Evolutionary conservation across 192 early-diverging fungal species (phyloP).

Genomic region (Phycomyces nitens): DNA sequence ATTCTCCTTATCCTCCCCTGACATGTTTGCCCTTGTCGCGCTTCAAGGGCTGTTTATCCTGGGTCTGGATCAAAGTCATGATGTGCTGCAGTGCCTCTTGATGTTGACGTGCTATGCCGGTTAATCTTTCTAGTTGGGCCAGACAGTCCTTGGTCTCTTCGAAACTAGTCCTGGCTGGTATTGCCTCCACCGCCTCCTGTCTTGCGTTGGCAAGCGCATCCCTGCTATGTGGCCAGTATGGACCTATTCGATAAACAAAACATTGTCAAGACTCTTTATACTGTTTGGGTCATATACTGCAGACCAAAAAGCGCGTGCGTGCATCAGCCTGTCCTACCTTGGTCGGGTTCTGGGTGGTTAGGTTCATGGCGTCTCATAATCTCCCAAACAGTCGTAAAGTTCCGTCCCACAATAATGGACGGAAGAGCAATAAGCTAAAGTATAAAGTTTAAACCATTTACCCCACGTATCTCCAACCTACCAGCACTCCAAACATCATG

Average conservation of each 20-base stretch:
- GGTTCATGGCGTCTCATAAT: conserved; percentile 49
- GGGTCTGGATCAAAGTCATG: background rate
- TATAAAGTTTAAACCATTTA: background rate
- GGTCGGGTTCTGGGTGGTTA: background rate
- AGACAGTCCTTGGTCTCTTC: background rate
- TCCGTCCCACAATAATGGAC: conserved; percentile 80
- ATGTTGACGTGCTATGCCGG: background rate
- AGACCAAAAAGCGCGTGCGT: too few species aligned
- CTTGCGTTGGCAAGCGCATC: too few species aligned
- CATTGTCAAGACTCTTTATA: too few species aligned
- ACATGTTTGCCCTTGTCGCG: background rate
- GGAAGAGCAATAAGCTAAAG: conserved; percentile 69
- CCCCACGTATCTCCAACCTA: conserved; percentile 5
- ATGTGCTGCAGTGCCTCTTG: conserved; percentile 1
- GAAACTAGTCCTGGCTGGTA: too few species aligned
- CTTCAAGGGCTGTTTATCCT: background rate
- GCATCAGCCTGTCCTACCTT: too few species aligned
- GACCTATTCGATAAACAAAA: too few species aligned
- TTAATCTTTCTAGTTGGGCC: background rate
- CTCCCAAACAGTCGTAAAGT: conserved; percentile 83
- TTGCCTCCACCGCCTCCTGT: too few species aligned
- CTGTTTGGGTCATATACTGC: too few species aligned
- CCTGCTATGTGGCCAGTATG: too few species aligned
- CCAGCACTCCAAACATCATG: conserved; percentile 77
- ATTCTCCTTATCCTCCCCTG: background rate